phyloP scores from a whole-genome alignment of 257 asterid species.

The Jacaranda mimosifolia region DNA sequence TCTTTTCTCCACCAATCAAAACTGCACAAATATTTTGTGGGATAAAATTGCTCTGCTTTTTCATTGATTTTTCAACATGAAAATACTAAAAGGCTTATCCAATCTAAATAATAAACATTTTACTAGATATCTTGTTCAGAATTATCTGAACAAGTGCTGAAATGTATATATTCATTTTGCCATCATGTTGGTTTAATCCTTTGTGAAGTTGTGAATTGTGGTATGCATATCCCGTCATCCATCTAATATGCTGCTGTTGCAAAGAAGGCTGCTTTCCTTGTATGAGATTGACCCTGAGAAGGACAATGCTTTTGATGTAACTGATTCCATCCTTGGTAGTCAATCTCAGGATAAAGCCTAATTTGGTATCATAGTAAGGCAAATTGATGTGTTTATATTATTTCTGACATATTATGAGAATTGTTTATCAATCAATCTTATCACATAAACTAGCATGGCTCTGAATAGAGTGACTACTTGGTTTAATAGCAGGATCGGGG shows the following conservation, averaged over 20 bases:
- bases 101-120: background rate
- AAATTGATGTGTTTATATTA: constrained; percentile 20
- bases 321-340: constrained; percentile 46
- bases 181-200: too few relatives aligned
- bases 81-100: background rate
- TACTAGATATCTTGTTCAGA: constrained; percentile 4
- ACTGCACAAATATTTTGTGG: background rate
- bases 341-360: constrained; percentile 49
- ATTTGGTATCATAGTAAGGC: constrained; percentile 31
- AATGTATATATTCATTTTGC: too few relatives aligned
- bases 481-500: constrained; percentile 38
- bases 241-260: constrained; percentile 35
- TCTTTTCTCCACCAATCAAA: background rate
- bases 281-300: constrained; percentile 57
- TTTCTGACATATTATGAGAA: constrained; percentile 7
- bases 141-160: too few relatives aligned
- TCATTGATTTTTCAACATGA: background rate
- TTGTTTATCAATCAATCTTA: constrained; percentile 16
- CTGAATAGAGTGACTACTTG: constrained; percentile 24
- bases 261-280: constrained; percentile 68
- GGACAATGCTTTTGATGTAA: constrained; percentile 41
- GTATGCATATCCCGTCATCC: constrained; percentile 12
- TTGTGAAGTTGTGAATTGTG: constrained; percentile 7
- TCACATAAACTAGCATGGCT: constrained; percentile 19
- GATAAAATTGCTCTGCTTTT: background rate